Conservation (phyloP, 345 rosid genomes). For the Hirschfeldia incana region DNA sequence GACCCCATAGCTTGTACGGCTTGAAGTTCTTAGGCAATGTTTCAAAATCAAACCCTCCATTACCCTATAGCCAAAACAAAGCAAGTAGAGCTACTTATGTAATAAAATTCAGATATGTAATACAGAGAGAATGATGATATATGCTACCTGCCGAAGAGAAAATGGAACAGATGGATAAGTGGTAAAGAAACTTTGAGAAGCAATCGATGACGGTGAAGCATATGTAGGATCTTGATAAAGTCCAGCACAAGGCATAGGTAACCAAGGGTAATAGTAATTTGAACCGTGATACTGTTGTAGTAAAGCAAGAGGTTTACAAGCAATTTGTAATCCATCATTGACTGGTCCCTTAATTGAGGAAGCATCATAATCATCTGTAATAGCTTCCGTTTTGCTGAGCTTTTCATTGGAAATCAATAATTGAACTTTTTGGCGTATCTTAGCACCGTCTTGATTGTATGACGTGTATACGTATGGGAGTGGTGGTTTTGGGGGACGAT, state of each 20-base stretch:
- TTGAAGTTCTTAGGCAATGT: conserved; percentile 52
- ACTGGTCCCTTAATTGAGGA: conserved; percentile 25
- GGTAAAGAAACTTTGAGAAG: conserved; percentile 9
- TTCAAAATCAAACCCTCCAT: conserved; percentile 49
- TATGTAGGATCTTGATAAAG: conserved; percentile 7
- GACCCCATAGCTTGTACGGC: conserved; percentile 55
- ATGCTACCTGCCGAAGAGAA: neutral
- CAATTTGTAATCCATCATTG: conserved; percentile 15
- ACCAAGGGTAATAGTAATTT: neutral
- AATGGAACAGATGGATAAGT: neutral
- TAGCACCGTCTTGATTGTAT: conserved; percentile 7
- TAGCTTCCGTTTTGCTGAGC: conserved; percentile 20
- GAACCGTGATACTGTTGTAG: neutral
- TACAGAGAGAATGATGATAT: neutral
- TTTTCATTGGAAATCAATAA: neutral
- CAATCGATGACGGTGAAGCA: neutral
- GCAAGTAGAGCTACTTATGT: neutral
- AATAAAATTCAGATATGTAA: neutral
- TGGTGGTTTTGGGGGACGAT: conserved; percentile 36
- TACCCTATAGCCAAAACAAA: conserved; percentile 27
- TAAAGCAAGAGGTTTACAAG: neutral
- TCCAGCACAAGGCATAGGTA: neutral
- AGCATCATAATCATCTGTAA: conserved; percentile 13
- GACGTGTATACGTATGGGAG: conserved; percentile 24
- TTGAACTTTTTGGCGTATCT: neutral